These are phyloP conservation scores for Volvox reticuliferus DNA, from an alignment of 139 green algal species.

Conservation along the genomic window DNA sequence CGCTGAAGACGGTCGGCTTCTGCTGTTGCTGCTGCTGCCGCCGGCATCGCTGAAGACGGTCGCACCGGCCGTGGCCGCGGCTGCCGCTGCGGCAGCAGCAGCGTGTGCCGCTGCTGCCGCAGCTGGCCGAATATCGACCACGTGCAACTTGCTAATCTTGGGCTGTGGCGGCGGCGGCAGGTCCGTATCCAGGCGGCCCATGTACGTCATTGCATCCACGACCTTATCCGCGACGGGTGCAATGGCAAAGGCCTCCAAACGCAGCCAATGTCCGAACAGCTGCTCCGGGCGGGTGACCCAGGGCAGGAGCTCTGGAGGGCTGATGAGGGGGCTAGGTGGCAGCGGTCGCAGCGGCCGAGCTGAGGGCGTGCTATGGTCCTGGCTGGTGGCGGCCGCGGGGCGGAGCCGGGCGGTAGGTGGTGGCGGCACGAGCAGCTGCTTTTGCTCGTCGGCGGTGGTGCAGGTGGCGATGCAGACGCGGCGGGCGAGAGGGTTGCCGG, in stretches of 20 bases:
- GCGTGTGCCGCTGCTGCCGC: neutral
- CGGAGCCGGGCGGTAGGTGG: neutral
- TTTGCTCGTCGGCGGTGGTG: slow-evolving; percentile 29
- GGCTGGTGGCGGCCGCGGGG: neutral
- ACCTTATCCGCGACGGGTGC: slow-evolving; percentile 42
- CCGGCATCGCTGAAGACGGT: too few species aligned
- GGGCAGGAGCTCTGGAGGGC: slow-evolving; percentile 36
- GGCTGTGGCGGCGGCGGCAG: neutral
- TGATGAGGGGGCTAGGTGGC: neutral
- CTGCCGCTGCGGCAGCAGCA: neutral
- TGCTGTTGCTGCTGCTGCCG: neutral
- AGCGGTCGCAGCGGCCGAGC: neutral
- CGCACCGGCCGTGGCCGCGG: neutral
- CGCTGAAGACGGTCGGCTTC: neutral
- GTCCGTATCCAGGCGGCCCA: neutral
- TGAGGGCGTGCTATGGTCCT: neutral
- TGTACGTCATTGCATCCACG: slow-evolving; percentile 13
- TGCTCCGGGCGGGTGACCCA: slow-evolving; percentile 32
- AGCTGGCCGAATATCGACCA: neutral
- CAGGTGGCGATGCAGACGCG: slow-evolving; percentile 28
- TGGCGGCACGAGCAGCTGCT: slow-evolving; percentile 36
- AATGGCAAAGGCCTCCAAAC: slow-evolving; percentile 50
- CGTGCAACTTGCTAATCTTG: neutral
- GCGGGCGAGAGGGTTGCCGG: neutral
- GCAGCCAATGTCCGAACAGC: slow-evolving; percentile 46